Evolutionary conservation across 495 filamentous ascomycete species (phyloP).

Genomic region (Xylaria nigripes): DNA sequence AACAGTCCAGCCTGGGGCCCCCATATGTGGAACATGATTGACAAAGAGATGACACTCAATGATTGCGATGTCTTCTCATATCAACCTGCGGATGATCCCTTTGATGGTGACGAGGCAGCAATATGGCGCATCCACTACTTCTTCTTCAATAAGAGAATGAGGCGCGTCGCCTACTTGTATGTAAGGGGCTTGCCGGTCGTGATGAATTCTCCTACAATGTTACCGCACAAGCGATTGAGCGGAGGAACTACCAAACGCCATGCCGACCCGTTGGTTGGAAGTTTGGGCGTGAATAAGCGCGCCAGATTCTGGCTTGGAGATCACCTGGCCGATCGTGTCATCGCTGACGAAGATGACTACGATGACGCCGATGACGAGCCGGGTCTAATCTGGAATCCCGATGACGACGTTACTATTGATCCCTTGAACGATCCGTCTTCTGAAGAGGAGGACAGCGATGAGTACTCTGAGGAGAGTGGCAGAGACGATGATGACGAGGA

Average conservation of each 20-base stretch:
- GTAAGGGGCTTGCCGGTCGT: conserved; percentile 76
- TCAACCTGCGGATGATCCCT: conserved; percentile 72
- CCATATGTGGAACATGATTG: conserved; percentile 79
- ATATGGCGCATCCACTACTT: conserved; percentile 96
- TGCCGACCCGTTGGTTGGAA: conserved; percentile 22
- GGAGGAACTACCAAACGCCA: conserved; percentile 32
- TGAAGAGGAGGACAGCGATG: conserved; percentile 23
- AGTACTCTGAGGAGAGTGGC: conserved; percentile 37
- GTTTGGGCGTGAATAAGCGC: conserved; percentile 50
- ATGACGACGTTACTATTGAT: conserved; percentile 44
- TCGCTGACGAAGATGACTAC: conserved; percentile 37
- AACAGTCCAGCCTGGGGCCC: conserved; percentile 61
- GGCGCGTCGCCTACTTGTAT: conserved; percentile 93
- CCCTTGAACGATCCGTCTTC: conserved; percentile 38
- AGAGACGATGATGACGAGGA: conserved; percentile 44
- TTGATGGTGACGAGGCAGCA: conserved; percentile 80
- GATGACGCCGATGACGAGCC: conserved; percentile 32
- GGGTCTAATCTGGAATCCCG: conserved; percentile 40
- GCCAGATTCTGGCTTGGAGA: conserved; percentile 79
- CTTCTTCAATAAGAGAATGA: conserved; percentile 88
- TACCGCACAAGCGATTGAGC: conserved; percentile 20
- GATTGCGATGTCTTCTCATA: conserved; percentile 83
- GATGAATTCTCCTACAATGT: conserved; percentile 55
- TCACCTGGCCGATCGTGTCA: conserved; percentile 36
- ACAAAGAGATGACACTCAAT: conserved; percentile 83